Conservation (phyloP, 2,329 filamentous ascomycete species). For the Aspergillus clavatus region DNA sequence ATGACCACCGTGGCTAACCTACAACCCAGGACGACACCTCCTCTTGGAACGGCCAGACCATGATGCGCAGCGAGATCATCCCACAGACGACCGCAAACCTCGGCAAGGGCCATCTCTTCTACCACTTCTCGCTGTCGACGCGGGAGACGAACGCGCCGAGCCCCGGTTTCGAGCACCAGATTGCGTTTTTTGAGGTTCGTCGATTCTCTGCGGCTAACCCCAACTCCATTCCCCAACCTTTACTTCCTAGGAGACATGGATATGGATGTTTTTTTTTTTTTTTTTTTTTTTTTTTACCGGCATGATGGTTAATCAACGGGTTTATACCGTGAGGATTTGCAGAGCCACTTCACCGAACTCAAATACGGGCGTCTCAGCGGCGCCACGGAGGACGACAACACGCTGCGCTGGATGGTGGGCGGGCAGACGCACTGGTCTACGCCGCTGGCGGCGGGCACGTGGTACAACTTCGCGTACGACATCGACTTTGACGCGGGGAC, state of each 20-base stretch:
- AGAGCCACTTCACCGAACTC: slow-evolving; percentile 68
- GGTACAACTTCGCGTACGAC: slow-evolving; percentile 73
- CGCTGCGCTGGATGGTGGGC: slow-evolving; percentile 61
- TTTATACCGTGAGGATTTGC: too few species aligned
- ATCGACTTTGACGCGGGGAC: slow-evolving; percentile 61
- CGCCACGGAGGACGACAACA: slow-evolving; percentile 41
- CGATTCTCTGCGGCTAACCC: too few species aligned
- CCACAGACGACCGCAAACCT: slow-evolving; percentile 64
- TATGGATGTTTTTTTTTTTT: too few species aligned
- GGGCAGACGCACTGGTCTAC: slow-evolving; percentile 59
- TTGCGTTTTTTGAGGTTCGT: slow-evolving; percentile 48
- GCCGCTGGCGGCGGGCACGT: slow-evolving; percentile 57
- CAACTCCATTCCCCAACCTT: too few species aligned
- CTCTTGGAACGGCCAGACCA: slow-evolving; percentile 67
- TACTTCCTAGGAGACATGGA: too few species aligned
- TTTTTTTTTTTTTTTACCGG: too few species aligned
- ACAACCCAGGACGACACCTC: slow-evolving; percentile 41
- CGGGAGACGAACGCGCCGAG: slow-evolving; percentile 56
- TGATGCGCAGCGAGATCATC: slow-evolving; percentile 70
- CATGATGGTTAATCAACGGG: too few species aligned
- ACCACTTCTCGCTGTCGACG: slow-evolving; percentile 66
- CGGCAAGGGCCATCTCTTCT: slow-evolving; percentile 62
- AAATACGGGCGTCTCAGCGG: slow-evolving; percentile 56
- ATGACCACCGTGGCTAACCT: too few species aligned
- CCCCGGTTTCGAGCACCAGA: slow-evolving; percentile 62